Percentiles rank a stretch among this genome's conserved stretches.
These are phyloP conservation scores for Boletus sp. DNA, from an alignment of 768 basidiomycete genomes.

Conservation along the genomic window DNA sequence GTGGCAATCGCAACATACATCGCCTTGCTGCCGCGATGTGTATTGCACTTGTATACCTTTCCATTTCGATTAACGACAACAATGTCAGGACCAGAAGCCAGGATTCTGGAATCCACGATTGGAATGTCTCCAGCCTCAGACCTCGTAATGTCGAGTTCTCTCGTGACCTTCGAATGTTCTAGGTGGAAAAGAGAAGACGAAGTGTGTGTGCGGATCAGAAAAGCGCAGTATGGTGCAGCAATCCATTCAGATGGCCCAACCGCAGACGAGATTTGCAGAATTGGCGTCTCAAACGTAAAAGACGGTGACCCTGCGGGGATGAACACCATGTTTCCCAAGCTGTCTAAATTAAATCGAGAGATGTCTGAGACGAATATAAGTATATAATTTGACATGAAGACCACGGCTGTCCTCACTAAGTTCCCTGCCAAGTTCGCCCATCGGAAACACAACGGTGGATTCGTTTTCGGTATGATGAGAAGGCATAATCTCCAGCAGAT, in stretches of 20 bases:
- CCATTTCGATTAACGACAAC: constrained; percentile 52
- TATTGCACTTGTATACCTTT: constrained; percentile 45
- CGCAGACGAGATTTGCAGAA: constrained; percentile 57
- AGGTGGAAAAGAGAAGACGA: constrained; percentile 42
- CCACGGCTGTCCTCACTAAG: constrained; percentile 50
- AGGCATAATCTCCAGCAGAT: constrained; percentile 45
- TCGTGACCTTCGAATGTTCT: constrained; percentile 23
- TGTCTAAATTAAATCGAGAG: constrained; percentile 36
- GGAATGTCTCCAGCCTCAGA: constrained; percentile 41
- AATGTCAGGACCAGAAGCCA: constrained; percentile 32
- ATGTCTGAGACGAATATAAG: constrained; percentile 42
- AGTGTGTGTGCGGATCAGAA: constrained; percentile 47
- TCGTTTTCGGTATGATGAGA: constrained; percentile 26
- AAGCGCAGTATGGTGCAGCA: constrained; percentile 11
- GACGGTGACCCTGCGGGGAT: constrained; percentile 40
- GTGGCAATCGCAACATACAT: constrained; percentile 37
- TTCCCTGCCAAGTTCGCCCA: constrained; percentile 56
- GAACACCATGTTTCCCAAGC: constrained; percentile 19
- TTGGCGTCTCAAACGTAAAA: constrained; percentile 61
- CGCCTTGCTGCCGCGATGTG: constrained; percentile 35
- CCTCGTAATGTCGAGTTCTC: constrained; percentile 39
- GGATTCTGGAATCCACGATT: constrained; percentile 48
- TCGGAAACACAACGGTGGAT: constrained; percentile 54
- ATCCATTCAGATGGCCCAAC: constrained; percentile 15
- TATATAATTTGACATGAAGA: background rate